Evolutionary conservation across 2,329 filamentous ascomycete genomes (phyloP), one percentile per base, ranked within the genome.

Genomic region (Neofusicoccum parvum): DNA sequence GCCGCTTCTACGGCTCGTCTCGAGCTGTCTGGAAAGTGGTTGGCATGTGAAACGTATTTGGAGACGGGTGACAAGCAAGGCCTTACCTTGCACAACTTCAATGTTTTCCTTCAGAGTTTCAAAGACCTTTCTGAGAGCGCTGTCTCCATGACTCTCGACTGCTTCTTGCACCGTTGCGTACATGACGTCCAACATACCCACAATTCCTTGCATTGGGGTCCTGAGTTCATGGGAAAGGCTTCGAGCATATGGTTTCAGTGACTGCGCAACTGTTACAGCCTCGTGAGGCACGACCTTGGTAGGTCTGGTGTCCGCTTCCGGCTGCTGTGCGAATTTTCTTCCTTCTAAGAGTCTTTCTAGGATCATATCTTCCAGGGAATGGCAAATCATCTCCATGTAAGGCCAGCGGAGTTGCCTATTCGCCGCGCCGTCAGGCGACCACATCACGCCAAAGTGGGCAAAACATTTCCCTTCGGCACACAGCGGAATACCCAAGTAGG

Each of bases 161-260:
- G 87, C 87, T 72, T 91, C 89, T 66, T 89, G 83, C 2, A 91
- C 87, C 2, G 88, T 90, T 3, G 88, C 87, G 76, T 91, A 88
- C 88, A 92, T 91, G 67, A 92, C 87, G 76, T 92, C 89, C 49
- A 92, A 78, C 89, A 91, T 91, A 6, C 89, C 89, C 14, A 92
- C 88, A 6, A 92, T 88, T 48, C 89, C 89, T 75, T 92, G 89
- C 88, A 92, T 91, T 1, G 89, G 89, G 3, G 89, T 92, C 67
- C 89, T 82, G 53, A 92, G 75, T 72, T 92, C 89, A 69, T 92
- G 89, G 0, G 89, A 92, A 37, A 92, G 77, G 71, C 87, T 90
- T 68, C 88, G 84, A n/a, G 89, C 89, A 72, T 90, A 91, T 0
- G 89, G 88, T 71, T 90, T 89, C 17, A 92, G 79, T 2, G 88